Evolutionary conservation across 495 filamentous ascomycete genomes (phyloP), one percentile per base, ranked within the genome.

Genomic region (Penicillium mononematosum): DNA sequence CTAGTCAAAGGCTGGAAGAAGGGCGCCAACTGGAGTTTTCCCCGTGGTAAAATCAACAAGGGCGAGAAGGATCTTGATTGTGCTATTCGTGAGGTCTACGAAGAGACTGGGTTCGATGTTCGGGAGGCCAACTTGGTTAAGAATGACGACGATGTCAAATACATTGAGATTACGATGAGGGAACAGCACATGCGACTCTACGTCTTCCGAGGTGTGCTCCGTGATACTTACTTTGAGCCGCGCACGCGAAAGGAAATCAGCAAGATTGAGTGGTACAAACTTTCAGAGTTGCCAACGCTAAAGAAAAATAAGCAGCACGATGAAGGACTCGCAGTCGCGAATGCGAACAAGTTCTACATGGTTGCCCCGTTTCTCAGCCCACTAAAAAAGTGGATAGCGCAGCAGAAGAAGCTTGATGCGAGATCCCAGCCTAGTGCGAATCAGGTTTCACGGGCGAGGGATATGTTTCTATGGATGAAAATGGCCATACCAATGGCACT

Each of bases 1-100:
- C 76, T 98, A 56, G 94, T 98, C 34, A 94, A 96, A 65, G 95
- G 94, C 24, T 98, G 92, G 89, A 98, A 97, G 79, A 97, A 96
- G 67, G 87, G 88, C 14, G 87, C 93, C 5, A 92, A 86, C 63
- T 98, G 95, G 95, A 96, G 92, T 65, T 98, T 98, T 55, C 94
- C 94, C 0, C 73, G 94, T 38, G 94, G 94, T 7, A 98, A 98
- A 71, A 97, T 98, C 71, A 96, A 97, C 72, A 93, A 93, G 74
- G 88, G 93, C 65, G 94, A 98, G 74, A 85, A 86, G 44, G 93
- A 98, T 59, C 73, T 96, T 38, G 90, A 90, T 58, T 98, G 94
- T 68, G 94, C 94, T 9, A 82, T 96, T 22, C 84, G 94, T 49
- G 94, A 98, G 63, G 91, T 96, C 0, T 92, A 91, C 56, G 94